A percentile compares a stretch with the other conserved stretches of the same genome.
Conservation (phyloP, 176 grass and related monocot genomes). For the Lolium perenne region DNA sequence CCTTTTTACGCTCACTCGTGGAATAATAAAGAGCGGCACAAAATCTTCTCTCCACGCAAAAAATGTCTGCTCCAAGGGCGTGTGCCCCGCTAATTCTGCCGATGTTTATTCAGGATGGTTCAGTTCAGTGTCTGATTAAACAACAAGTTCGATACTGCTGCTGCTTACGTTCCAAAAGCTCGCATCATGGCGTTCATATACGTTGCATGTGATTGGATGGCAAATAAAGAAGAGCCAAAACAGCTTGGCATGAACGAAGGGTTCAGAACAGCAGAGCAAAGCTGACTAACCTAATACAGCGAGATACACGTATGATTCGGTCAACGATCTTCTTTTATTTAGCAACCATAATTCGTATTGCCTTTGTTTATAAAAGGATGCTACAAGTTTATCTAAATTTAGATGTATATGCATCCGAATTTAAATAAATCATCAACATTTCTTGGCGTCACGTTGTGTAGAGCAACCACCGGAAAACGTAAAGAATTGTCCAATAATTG, state of each 20-base stretch:
- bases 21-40: neutral
- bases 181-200: constrained; percentile 17
- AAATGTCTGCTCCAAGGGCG: neutral
- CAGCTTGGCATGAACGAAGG: no score
- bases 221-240: neutral
- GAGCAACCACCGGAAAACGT: no score
- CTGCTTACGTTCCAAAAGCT: constrained; percentile 20
- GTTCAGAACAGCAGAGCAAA: no score
- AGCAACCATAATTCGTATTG: no score
- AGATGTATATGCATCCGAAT: no score
- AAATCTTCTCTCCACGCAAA: neutral
- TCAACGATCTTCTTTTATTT: no score
- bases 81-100: neutral
- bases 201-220: neutral
- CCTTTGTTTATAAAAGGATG: no score
- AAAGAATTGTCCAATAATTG: constrained; percentile 23
- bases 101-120: neutral
- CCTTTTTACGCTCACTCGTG: neutral
- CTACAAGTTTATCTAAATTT: no score
- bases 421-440: no score
- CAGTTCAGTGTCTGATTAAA: neutral
- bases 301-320: no score
- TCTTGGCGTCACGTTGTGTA: no score
- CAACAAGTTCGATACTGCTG: neutral
- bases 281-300: no score